Evolutionary conservation across 768 basidiomycete species (phyloP), one percentile per base, ranked within the genome.

Genomic region (Termitomyces sp.): DNA sequence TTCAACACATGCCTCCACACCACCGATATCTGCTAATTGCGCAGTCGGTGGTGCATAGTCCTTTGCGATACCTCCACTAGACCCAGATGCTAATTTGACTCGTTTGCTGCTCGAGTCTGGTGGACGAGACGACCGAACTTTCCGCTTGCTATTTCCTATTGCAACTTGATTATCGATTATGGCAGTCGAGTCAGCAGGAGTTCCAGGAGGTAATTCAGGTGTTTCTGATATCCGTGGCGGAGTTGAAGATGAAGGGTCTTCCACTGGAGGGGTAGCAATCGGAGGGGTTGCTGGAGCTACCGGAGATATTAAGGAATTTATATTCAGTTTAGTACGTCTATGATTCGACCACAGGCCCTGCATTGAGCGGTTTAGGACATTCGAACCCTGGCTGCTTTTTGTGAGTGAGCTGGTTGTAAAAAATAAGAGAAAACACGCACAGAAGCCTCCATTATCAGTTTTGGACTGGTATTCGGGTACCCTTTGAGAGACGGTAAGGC

Each of bases 1-100:
- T 68, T 96, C 94, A 16, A 98, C 80, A 61, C 89, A 94, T 14
- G 77, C 65, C 56, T 91, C 87, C 5, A 98, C 81, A 9, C 96
- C 97, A 14, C 95, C 97, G 0, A 98, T 79, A 63, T 94, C 88
- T 1, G 92, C 84, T 4, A 98, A 74, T 9, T 92, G 81, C 0
- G 88, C 83, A 1, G 81, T 69, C 0, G 95, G 94, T 0, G 94
- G 89, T 2, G 82, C 68, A 60, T 90, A 75, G 58, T 89, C 87
- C 65, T 90, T 90, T 5, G 81, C 63, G 37, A 76, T 65, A 0
- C 70, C 70, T 5, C 69, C 62, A 9, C 63, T 53, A 52, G 63
- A 58, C 1, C 54, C 59, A 27, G 68, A 58, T 1, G 67, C 67
- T 7, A 79, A 60, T 65, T 83, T 86, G 10, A 76, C 71, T 42